These are phyloP conservation scores for Ammopiptanthus mongolicus DNA, from an alignment of 306 rosid genomes.

Conservation along the genomic window DNA sequence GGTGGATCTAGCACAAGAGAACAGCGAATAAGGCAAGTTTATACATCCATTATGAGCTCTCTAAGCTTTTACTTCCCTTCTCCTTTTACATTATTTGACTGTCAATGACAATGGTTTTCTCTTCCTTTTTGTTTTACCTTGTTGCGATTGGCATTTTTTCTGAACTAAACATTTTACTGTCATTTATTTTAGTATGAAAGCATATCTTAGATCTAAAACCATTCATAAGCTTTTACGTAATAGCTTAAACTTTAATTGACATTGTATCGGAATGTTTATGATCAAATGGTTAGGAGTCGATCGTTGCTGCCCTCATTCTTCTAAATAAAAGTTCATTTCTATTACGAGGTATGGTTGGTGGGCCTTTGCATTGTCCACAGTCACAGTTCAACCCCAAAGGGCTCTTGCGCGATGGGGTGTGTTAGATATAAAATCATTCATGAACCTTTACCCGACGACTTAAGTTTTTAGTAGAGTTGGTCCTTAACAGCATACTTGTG, in stretches of 20 bases:
- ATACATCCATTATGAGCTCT: background rate
- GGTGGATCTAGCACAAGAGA: slow-evolving; percentile 98
- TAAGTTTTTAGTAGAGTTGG: background rate
- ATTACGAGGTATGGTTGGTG: no score
- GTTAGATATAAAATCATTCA: no score
- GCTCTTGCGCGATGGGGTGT: no score
- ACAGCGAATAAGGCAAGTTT: slow-evolving; percentile 67
- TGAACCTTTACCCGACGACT: background rate
- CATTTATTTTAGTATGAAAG: background rate
- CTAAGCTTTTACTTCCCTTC: background rate
- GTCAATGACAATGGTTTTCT: background rate
- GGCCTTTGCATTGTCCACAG: no score
- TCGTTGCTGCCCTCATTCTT: no score
- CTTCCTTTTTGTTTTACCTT: background rate
- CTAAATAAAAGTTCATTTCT: no score
- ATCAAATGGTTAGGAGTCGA: no score
- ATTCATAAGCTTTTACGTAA: no score
- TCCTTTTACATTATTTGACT: background rate
- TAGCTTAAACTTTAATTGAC: no score
- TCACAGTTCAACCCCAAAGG: no score
- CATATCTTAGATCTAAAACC: slow-evolving; percentile 2
- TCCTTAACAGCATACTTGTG: background rate
- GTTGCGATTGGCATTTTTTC: slow-evolving; percentile 12
- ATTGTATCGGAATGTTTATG: no score
- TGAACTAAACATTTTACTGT: background rate